Base-by-base conservation (phyloP, 2,329 filamentous ascomycete genomes). In the Scedosporium apiospermum region DNA sequence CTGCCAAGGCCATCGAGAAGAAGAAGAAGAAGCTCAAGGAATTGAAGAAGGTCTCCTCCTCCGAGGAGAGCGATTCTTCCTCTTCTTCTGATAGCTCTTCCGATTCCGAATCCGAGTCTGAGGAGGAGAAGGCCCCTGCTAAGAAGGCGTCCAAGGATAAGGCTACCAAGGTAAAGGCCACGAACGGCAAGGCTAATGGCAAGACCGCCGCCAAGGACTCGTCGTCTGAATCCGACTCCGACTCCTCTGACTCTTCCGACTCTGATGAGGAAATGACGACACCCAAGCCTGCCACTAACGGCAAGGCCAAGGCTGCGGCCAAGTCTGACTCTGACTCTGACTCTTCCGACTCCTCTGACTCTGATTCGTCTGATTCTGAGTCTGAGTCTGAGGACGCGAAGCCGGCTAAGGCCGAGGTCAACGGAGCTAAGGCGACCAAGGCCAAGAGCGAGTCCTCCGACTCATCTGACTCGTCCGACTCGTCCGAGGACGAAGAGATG, bases 21-120 rank as follows among this genome's bases (percentile, higher is more conserved):
- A 77, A 77, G 70, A 73, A 75, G 69, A 78, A 78, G 68, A 71
- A 73, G 60, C 68, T 73, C 55, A 81, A 82, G 78, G 82, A 81
- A 75, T 71, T 72, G 18, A 73, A 72, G 68, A 42, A 60, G 38
- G 63, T 38, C 26, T 60, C 58, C 46, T 51, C 60, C 44, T 74
- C 72, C 30, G 69, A 69, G 60, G 67, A 71, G 41, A 61, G 60
- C 57, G 71, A 69, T 53, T 73, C 73, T 26, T 72, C 73, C 51
- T 70, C 69, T 60, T 69, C 70, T 64, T 72, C 72, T 26, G 73
- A 73, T 65, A 70, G 73, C 58, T 76, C 75, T 63, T 74, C 72
- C 65, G 30, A 38, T 38, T 38, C 34, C 34, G 30, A 34, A 34
- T 73, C 71, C 59, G 75, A 77, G 68, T 71, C 71, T 63, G 71